Evolutionary conservation across 306 rosid species (phyloP).

Genomic region (Castanea sativa): DNA sequence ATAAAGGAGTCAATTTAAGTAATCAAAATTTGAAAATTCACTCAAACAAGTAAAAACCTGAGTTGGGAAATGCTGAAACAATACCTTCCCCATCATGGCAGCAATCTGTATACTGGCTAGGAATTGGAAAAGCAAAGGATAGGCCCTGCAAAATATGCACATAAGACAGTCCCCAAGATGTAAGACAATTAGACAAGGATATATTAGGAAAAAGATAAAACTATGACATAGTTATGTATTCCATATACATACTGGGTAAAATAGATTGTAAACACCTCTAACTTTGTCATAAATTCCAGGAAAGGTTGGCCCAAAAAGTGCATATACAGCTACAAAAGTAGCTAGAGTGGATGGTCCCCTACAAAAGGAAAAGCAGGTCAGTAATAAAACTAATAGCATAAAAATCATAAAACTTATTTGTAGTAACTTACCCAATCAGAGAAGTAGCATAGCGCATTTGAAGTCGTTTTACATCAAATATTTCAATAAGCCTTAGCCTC

Average conservation of each 20-base stretch:
- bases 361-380: conserved; percentile 23
- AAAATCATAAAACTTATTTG: conserved; percentile 5
- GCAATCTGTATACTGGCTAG: conserved; percentile 83
- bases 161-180: conserved; percentile 12
- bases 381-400: neutral
- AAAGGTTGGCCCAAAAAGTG: conserved; percentile 94
- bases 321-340: conserved; percentile 93
- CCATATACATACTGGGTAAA: conserved; percentile 78
- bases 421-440: conserved; percentile 72
- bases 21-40: conserved; percentile 23
- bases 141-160: conserved; percentile 63
- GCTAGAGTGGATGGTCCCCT: conserved; percentile 90
- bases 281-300: conserved; percentile 85
- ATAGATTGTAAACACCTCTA: conserved; percentile 85
- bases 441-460: conserved; percentile 96
- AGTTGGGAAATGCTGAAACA: conserved; percentile 14
- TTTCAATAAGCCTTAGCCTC: conserved; percentile 96
- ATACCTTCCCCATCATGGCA: conserved; percentile 90
- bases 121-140: conserved; percentile 97
- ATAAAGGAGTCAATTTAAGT: conserved; percentile 5
- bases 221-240: neutral
- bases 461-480: conserved; percentile 90
- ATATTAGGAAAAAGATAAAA: neutral
- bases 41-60: neutral
- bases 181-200: neutral